Evolutionary conservation across 441 rosid genomes (phyloP).

Genomic region (Lepidium campestre): DNA sequence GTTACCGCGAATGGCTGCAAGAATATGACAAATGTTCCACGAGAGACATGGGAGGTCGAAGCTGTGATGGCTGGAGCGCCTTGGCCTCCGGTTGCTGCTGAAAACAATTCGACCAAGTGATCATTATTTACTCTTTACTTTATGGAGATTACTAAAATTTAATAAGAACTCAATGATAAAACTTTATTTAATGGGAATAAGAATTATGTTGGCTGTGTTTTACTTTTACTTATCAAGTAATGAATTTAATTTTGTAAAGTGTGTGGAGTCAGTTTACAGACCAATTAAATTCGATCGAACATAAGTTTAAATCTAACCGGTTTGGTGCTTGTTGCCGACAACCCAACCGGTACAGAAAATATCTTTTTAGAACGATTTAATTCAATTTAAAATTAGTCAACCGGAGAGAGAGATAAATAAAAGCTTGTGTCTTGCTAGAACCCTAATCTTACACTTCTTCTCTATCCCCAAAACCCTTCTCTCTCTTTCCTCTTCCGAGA

Average conservation of each 20-base stretch:
- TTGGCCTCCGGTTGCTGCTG: conserved; percentile 39
- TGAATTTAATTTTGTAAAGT: neutral
- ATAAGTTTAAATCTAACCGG: neutral
- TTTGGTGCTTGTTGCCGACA: neutral
- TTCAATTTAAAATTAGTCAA: neutral
- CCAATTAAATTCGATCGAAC: neutral
- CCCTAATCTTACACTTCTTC: conserved; percentile 24
- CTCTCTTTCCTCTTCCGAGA: neutral
- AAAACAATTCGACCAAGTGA: conserved; percentile 21
- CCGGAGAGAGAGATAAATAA: neutral
- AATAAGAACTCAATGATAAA: neutral
- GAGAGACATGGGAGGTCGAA: conserved; percentile 72
- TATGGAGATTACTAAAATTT: neutral
- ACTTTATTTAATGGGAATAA: neutral
- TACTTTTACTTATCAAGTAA: neutral
- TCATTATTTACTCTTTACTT: neutral
- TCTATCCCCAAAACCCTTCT: conserved; percentile 24
- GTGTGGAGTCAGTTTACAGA: neutral
- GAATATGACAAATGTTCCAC: conserved; percentile 81
- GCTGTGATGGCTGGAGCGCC: conserved; percentile 87
- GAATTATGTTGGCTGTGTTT: neutral
- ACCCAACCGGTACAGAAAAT: conserved; percentile 22
- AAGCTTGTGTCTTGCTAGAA: conserved; percentile 17
- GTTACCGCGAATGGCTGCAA: conserved; percentile 67
- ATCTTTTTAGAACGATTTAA: neutral